Evolutionary conservation across 2,329 filamentous ascomycete species (phyloP), one percentile per base, ranked within the genome.

Genomic region (Ophiostoma populinum): DNA sequence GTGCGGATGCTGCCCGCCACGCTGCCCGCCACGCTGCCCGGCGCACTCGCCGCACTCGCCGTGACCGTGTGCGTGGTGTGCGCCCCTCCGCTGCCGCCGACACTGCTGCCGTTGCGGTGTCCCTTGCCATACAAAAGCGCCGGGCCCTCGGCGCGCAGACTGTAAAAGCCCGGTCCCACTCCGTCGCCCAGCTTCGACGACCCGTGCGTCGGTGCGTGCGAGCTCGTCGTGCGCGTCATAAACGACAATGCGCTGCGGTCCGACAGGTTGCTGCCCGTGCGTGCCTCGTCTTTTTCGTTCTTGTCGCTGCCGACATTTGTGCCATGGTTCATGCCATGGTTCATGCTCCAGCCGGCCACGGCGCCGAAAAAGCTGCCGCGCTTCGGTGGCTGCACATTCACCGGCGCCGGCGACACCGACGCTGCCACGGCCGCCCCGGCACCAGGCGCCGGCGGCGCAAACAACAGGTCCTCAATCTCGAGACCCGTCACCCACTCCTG

Each of bases 401-500:
- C 35, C 16, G 36, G 38, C 0, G 29, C 33, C 10, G 38, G 40
- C 13, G 38, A 38, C 1, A 31, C 28, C 2, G 42, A 35, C 1
- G 40, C 33, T 2, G 40, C 37, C 8, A 39, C 26, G 4, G 34
- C 29, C 2, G 37, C 42, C 2, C 15, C 39, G 6, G 34, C 38
- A 12, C 40, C 39, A 5, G 39, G 33, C 15, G 35, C 26, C 16
- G 41, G 59, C 3, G 55, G 48, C 3, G 59, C 54, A 13, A 71
- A 54, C 7, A 72, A 53, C 2, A 62, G 58, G 40, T 70, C 66
- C 1, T 64, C 61, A 3, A 61, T 64, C 40, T 71, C 66, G 2
- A 70, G 57, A 24, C 70, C 65, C 0, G 61, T 59, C 30, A 69
- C 65, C 68, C 68, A 73, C 41, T 65, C 63, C 37, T 65, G 63